Evolutionary conservation across 495 filamentous ascomycete genomes (phyloP).

Genomic region (Collariella sp.): DNA sequence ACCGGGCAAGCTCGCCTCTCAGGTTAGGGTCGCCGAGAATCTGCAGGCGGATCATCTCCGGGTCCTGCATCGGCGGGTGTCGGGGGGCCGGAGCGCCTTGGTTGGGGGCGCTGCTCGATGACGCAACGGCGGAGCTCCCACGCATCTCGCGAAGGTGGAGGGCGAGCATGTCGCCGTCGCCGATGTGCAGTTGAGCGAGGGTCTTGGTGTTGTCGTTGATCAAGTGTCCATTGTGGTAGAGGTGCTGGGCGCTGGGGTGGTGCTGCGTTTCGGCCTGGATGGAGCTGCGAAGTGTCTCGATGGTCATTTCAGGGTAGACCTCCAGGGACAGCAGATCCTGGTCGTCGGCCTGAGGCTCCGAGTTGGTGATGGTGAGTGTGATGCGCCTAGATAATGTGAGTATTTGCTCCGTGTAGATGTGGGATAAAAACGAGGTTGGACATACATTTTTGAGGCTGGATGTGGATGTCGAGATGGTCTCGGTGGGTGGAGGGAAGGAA

Average conservation of each 20-base stretch:
- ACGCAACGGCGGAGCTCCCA: conserved; percentile 21
- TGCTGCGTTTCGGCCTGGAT: conserved; percentile 52
- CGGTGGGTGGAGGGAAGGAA: background rate
- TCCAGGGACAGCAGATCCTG: conserved; percentile 78
- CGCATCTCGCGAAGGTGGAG: conserved; percentile 61
- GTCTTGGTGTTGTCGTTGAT: conserved; percentile 70
- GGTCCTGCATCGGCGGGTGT: conserved; percentile 44
- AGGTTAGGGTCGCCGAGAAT: conserved; percentile 70
- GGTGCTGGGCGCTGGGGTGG: conserved; percentile 51
- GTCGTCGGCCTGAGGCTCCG: conserved; percentile 56
- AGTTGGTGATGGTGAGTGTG: conserved; percentile 65
- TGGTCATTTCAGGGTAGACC: conserved; percentile 72
- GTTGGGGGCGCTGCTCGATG: conserved; percentile 24
- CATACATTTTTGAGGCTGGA: conserved; percentile 7
- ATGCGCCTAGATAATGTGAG: conserved; percentile 19
- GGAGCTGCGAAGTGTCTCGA: conserved; percentile 77
- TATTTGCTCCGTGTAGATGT: too few species aligned
- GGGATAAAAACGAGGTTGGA: background rate
- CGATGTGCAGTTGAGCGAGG: conserved; percentile 70
- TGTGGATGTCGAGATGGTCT: background rate
- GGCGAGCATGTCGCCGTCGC: conserved; percentile 86
- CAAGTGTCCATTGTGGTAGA: conserved; percentile 85
- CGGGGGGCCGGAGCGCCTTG: conserved; percentile 13
- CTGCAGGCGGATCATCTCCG: conserved; percentile 73
- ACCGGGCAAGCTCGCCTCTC: conserved; percentile 55